Evolutionary conservation across 2,329 filamentous ascomycete species (phyloP), one percentile per base, ranked within the genome.

Genomic region (Fusarium begoniae): DNA sequence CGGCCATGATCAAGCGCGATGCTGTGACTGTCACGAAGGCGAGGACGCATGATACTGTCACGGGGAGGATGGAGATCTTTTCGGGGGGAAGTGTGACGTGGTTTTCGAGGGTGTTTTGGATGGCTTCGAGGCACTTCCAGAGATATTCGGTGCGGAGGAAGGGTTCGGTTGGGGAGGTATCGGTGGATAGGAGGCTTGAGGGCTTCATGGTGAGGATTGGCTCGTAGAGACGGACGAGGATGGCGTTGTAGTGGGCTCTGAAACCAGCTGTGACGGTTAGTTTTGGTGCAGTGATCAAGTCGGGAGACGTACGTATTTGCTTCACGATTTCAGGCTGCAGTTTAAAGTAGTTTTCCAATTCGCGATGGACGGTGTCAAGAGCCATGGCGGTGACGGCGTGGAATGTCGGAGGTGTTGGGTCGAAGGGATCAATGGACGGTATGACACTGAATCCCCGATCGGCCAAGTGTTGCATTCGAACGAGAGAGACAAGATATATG

Each of bases 181-280:
- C 70, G 4, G 68, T 7, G 26, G 77, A 66, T 17, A 72, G 45
- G 1, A 75, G 35, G 9, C 55, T 43, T 1, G 74, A 58, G 3
- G 78, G 61, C 8, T 76, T 79, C 67, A 81, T 79, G 50, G 73
- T 75, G 8, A 84, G 79, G 26, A 78, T 78, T 0, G 83, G 83
- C 53, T 85, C 84, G 65, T 83, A 84, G 5, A 85, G 78, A 1
- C 82, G 81, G 22, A 82, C 75, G 10, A 82, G 47, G 4, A 81
- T 63, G 40, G 76, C 73, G 57, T 80, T 67, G 47, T 84, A 84
- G 53, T 82, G 80, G 5, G 79, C 73, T 71, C 78, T 79, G 37
- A 85, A 76, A 10, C 82, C 70, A 41, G 71, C 83, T 85, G 10
- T 4, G 2, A n/a, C 1, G 7, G 35, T 72, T 11, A 70, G 14